These are phyloP conservation scores for Phytophthora rubi DNA, from an alignment of 352 stramenopile species.

Conservation along the genomic window DNA sequence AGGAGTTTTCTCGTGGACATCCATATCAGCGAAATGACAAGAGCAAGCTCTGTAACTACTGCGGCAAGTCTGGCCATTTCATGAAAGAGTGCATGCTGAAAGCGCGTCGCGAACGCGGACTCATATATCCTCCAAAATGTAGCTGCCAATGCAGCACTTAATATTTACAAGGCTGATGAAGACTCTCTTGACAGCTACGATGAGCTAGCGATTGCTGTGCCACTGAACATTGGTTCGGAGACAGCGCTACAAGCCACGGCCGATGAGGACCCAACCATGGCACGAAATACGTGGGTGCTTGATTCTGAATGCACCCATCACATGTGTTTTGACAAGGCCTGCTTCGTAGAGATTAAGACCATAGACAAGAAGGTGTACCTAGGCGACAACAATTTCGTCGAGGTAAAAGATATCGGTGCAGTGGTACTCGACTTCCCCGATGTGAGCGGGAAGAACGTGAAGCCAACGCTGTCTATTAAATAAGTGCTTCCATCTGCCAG, in stretches of 20 bases:
- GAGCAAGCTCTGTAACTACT: neutral
- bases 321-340: slow-evolving; percentile 12
- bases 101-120: slow-evolving; percentile 1
- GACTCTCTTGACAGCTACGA: slow-evolving; percentile 2
- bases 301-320: slow-evolving; percentile 15
- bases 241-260: neutral
- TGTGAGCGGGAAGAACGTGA: slow-evolving; percentile 2
- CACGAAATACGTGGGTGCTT: slow-evolving; percentile 2
- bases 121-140: neutral
- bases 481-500: neutral
- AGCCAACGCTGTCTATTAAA: neutral
- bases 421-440: neutral
- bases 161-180: neutral
- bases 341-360: neutral
- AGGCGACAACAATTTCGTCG: slow-evolving; percentile 14
- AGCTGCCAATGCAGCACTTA: neutral
- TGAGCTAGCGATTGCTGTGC: neutral
- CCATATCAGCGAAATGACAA: neutral
- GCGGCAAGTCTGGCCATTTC: neutral
- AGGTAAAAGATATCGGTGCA: slow-evolving; percentile 9
- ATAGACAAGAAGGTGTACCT: slow-evolving; percentile 11
- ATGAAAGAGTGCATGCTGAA: neutral
- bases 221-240: neutral
- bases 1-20: neutral
- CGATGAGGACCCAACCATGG: neutral